A percentile compares a stretch with the other conserved stretches of the same genome.
Conservation (phyloP, 768 basidiomycete species). For the Mycena galopus region DNA sequence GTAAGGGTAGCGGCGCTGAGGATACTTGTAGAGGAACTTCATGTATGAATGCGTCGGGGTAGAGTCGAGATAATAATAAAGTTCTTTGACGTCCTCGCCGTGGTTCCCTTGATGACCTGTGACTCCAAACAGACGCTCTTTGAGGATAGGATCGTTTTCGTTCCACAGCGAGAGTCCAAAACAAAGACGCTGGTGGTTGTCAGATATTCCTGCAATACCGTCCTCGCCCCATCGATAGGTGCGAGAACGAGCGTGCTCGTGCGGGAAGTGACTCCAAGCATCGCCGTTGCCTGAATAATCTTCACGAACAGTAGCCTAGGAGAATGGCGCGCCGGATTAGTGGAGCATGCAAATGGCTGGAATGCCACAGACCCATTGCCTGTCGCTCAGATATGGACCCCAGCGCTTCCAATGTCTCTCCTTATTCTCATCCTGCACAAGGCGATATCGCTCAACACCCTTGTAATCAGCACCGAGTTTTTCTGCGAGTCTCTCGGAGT, state of each 20-base stretch:
- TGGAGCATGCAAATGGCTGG: not conserved
- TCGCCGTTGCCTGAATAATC: constrained; percentile 98
- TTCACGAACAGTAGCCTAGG: constrained; percentile 98
- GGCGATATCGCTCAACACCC: constrained; percentile 85
- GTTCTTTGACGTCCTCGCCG: constrained; percentile 98
- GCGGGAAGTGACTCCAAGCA: constrained; percentile 96
- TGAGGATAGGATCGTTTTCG: constrained; percentile 92
- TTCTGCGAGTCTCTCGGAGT: constrained; percentile 76
- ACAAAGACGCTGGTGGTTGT: constrained; percentile 96
- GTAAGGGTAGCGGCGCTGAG: constrained; percentile 92
- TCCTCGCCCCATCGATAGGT: constrained; percentile 99
- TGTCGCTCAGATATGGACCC: constrained; percentile 97
- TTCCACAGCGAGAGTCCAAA: constrained; percentile 96
- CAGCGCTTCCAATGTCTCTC: constrained; percentile 97
- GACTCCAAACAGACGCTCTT: constrained; percentile 96
- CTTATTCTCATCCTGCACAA: constrained; percentile 84
- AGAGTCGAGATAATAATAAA: constrained; percentile 98
- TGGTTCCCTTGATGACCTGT: constrained; percentile 99
- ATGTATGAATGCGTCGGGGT: constrained; percentile 99
- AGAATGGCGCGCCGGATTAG: constrained; percentile 27
- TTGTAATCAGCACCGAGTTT: constrained; percentile 79
- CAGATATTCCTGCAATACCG: constrained; percentile 96
- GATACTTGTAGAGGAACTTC: constrained; percentile 99
- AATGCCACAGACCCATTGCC: constrained; percentile 89
- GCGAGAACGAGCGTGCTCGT: constrained; percentile 92